Evolutionary conservation across 2,329 filamentous ascomycete species (phyloP), one percentile per base, ranked within the genome.

Genomic region (Fusarium abutilonis): DNA sequence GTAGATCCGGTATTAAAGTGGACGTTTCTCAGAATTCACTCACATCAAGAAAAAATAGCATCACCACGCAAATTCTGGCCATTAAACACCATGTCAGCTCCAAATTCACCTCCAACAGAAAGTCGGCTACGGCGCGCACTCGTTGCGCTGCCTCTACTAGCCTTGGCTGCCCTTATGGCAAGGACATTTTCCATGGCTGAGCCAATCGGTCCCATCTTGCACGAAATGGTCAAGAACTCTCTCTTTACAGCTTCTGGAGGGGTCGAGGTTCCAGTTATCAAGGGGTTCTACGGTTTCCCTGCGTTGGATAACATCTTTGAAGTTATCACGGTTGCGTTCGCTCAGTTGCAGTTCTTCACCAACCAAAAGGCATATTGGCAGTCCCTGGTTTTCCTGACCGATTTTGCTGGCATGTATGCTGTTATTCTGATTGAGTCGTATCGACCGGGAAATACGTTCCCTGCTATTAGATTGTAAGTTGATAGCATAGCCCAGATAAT

Each of bases 351-450:
- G 13, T 68, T 72, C 36, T 63, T 58, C n/a, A 47, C 56, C 1
- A 60, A 70, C 8, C 45, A 51, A 1, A 21, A 31, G 9, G 60
- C 65, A 0, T 74, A 73, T 15, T 73, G 71, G 67, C 71, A 74
- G 14, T 60, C 64, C 4, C 31, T 73, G 6, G 55, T 72, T 10
- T 73, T 74, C 14, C 40, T 74, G 7, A 64, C 64, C 1, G 72
- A 74, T 4, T 71, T 61, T 45, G 67, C 59, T 23, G 64, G 67
- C 8, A 45, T 74, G 50, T 73, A 70, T 40, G 64, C 67, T 26
- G 61, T 74, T 13, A 17, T 72, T 4, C 29, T 70, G 44, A 35
- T 72, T 0, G 72, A 74, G 52, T 61, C 61, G 6, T 63, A 60
- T 21, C 53, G 72, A 4, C 50, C 28, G 1, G 55, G 46, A 0